A percentile compares a stretch with the other conserved stretches of the same genome.
Conservation (phyloP, 2,329 filamentous ascomycete species). For the Coniochaeta sp. region DNA sequence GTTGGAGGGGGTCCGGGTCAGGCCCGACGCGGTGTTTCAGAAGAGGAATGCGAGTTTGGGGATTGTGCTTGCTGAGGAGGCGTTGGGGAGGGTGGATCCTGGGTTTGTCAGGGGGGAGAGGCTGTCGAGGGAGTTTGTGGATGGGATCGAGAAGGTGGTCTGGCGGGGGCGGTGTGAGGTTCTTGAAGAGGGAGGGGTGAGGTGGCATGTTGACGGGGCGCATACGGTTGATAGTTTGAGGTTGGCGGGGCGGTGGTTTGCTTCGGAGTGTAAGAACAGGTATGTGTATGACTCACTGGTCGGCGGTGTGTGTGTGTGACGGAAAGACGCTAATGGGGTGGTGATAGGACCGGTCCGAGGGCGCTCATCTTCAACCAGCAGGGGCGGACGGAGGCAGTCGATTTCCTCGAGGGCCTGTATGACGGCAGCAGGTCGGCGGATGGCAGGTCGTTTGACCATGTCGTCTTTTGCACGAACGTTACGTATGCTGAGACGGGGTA, state of each 20-base stretch:
- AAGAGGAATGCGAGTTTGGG: slow-evolving; percentile 53
- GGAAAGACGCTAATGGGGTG: neutral
- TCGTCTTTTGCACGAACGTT: slow-evolving; percentile 74
- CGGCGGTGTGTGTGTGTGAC: slow-evolving; percentile 5
- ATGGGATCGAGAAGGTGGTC: slow-evolving; percentile 58
- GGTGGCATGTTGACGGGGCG: slow-evolving; percentile 81
- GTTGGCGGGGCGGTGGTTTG: slow-evolving; percentile 72
- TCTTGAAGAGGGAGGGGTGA: slow-evolving; percentile 37
- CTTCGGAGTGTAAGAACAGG: slow-evolving; percentile 23
- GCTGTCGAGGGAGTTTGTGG: slow-evolving; percentile 48
- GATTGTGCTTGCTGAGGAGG: slow-evolving; percentile 45
- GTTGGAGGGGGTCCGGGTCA: slow-evolving; percentile 19
- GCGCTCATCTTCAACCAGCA: slow-evolving; percentile 90
- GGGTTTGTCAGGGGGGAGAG: slow-evolving; percentile 11
- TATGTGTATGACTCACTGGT: neutral
- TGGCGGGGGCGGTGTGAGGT: slow-evolving; percentile 75
- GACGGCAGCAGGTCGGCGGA: slow-evolving; percentile 23
- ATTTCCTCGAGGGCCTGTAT: slow-evolving; percentile 57
- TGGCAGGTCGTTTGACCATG: slow-evolving; percentile 52
- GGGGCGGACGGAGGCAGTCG: slow-evolving; percentile 63
- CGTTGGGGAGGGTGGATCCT: slow-evolving; percentile 32
- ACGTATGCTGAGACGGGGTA: slow-evolving; percentile 50
- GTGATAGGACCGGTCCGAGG: slow-evolving; percentile 7
- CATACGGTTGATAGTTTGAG: slow-evolving; percentile 81
- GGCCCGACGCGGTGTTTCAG: slow-evolving; percentile 41